These are phyloP conservation scores for Eucalyptus erythrocorys DNA, from an alignment of 345 rosid genomes.

Conservation along the genomic window DNA sequence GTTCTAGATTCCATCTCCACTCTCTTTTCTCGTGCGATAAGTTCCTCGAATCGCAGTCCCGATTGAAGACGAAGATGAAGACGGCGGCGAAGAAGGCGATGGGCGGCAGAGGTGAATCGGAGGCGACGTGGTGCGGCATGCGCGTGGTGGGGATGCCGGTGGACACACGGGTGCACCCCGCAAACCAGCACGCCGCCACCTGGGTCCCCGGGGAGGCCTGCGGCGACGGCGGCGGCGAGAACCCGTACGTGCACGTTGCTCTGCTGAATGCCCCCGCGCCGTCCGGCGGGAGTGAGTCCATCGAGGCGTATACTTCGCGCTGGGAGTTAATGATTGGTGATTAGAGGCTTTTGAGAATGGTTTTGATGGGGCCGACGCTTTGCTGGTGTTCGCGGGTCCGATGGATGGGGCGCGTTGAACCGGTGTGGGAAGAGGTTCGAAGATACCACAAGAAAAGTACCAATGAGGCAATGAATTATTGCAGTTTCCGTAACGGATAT, in stretches of 20 bases:
- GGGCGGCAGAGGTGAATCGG: too few species aligned
- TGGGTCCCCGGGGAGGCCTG: background rate
- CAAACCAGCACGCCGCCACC: background rate
- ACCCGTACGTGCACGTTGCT: too few species aligned
- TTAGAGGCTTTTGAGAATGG: background rate
- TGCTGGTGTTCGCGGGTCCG: background rate
- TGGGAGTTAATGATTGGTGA: background rate
- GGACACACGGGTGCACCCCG: background rate
- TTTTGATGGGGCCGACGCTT: background rate
- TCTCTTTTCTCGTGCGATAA: too few species aligned
- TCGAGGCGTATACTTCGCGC: background rate
- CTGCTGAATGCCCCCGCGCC: too few species aligned
- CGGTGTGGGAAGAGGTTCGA: constrained; percentile 5
- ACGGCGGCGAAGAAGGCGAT: background rate
- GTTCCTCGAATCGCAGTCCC: too few species aligned
- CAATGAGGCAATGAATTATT: background rate
- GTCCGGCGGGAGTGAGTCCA: too few species aligned
- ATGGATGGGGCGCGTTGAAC: constrained; percentile 23
- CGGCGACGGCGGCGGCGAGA: background rate
- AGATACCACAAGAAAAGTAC: background rate
- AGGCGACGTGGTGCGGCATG: too few species aligned
- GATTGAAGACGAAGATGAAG: too few species aligned
- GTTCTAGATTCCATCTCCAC: too few species aligned
- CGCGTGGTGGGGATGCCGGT: background rate
- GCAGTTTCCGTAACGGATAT: background rate